These are phyloP conservation scores for Populus simonii DNA, from an alignment of 345 rosid species.

Conservation along the genomic window DNA sequence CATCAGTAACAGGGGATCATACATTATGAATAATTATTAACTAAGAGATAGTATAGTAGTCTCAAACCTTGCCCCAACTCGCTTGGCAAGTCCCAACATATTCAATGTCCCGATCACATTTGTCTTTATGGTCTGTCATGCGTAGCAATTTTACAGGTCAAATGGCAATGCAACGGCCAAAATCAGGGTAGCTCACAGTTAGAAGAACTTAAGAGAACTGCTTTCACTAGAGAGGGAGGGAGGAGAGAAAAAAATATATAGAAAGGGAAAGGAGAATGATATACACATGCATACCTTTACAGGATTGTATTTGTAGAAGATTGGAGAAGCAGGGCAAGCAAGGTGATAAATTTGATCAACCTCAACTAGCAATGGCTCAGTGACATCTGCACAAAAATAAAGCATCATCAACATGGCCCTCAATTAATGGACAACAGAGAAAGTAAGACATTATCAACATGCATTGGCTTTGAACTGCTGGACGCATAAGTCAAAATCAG, in stretches of 20 bases:
- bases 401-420: background rate
- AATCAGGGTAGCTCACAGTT: background rate
- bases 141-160: background rate
- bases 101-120: constrained; percentile 93
- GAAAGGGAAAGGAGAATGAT: background rate
- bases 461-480: background rate
- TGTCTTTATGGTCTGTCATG: constrained; percentile 83
- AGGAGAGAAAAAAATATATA: background rate
- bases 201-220: background rate
- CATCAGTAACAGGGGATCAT: background rate
- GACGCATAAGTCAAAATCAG: constrained; percentile 6
- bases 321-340: constrained; percentile 97
- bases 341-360: constrained; percentile 93
- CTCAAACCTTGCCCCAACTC: constrained; percentile 91
- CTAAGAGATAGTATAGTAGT: background rate
- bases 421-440: background rate
- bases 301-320: constrained; percentile 95
- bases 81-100: constrained; percentile 97
- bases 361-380: constrained; percentile 83
- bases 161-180: background rate
- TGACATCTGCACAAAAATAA: constrained; percentile 55
- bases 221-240: background rate
- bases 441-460: background rate
- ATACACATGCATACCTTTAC: constrained; percentile 58
- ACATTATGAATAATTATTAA: background rate